Evolutionary conservation across 495 filamentous ascomycete species (phyloP).

Genomic region (Trichoderma virens): DNA sequence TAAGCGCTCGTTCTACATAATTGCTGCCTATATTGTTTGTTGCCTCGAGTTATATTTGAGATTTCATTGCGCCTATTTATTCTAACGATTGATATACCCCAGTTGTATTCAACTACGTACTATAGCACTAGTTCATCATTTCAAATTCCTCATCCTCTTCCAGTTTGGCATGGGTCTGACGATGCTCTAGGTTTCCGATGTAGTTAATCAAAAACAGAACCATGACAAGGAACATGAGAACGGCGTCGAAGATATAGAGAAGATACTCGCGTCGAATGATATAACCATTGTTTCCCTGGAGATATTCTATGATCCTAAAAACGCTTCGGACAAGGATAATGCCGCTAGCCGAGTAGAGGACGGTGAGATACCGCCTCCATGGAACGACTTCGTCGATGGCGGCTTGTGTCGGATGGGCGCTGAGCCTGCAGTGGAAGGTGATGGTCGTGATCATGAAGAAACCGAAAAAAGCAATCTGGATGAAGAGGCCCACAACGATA

Average conservation of each 20-base stretch:
- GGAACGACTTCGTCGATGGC: conserved; percentile 6
- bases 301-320: conserved; percentile 57
- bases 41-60: no score
- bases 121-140: no score
- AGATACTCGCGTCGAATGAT: conserved; percentile 45
- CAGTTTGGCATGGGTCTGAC: no score
- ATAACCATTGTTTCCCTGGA: conserved; percentile 44
- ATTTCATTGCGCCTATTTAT: no score
- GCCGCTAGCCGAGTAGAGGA: conserved; percentile 44
- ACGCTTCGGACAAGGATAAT: conserved; percentile 56
- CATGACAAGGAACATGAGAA: conserved; percentile 49
- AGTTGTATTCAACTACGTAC: no score
- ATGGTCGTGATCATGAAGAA: conserved; percentile 41
- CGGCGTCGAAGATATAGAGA: conserved; percentile 55
- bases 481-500: conserved; percentile 37
- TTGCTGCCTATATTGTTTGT: no score
- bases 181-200: no score
- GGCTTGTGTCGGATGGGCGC: neutral
- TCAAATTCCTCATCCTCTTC: no score
- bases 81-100: no score
- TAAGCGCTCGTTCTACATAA: no score
- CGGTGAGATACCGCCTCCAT: conserved; percentile 45
- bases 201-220: conserved; percentile 29
- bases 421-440: conserved; percentile 27
- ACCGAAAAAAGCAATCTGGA: conserved; percentile 47